These are phyloP conservation scores for Limnanthes douglasii DNA, from an alignment of 345 rosid genomes.

Conservation along the genomic window DNA sequence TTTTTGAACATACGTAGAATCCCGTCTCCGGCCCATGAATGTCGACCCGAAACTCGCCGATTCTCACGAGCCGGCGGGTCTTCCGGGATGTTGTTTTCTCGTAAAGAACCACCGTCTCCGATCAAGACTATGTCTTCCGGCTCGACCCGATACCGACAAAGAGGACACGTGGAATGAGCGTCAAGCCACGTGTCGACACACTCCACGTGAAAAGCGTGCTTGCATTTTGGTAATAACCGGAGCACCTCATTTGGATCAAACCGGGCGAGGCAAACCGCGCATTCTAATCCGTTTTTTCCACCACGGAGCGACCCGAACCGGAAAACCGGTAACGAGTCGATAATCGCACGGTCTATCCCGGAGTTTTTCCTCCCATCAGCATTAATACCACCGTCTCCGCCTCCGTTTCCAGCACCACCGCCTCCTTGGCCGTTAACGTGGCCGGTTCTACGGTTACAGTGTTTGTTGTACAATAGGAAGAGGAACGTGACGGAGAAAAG, in stretches of 20 bases:
- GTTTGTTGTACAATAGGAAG: conserved; percentile 67
- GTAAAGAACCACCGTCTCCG: conserved; percentile 17
- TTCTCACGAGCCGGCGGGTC: conserved; percentile 2
- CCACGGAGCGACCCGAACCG: conserved; percentile 66
- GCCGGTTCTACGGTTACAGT: conserved; percentile 32
- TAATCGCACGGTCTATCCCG: conserved; percentile 55
- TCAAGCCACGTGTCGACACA: conserved; percentile 97
- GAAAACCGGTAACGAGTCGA: conserved; percentile 72
- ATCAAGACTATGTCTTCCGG: conserved; percentile 73
- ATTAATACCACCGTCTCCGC: background rate
- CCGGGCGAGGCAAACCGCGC: conserved; percentile 62
- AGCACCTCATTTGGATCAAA: conserved; percentile 53
- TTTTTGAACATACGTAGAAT: too few species aligned
- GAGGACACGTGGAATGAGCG: conserved; percentile 89
- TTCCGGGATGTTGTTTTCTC: background rate
- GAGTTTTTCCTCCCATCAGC: conserved; percentile 36
- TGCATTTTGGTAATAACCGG: conserved; percentile 65
- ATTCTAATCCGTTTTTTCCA: conserved; percentile 66
- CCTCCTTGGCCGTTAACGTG: conserved; percentile 9
- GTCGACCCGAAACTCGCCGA: conserved; percentile 48
- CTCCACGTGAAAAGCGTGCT: conserved; percentile 89
- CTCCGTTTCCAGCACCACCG: conserved; percentile 1
- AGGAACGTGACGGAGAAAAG: conserved; percentile 61
- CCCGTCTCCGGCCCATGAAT: conserved; percentile 73
- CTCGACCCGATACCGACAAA: conserved; percentile 81